Percentiles rank a stretch among this genome's conserved stretches.
These are phyloP conservation scores for Theobroma grandiflorum DNA, from an alignment of 441 rosid species.

Conservation along the genomic window DNA sequence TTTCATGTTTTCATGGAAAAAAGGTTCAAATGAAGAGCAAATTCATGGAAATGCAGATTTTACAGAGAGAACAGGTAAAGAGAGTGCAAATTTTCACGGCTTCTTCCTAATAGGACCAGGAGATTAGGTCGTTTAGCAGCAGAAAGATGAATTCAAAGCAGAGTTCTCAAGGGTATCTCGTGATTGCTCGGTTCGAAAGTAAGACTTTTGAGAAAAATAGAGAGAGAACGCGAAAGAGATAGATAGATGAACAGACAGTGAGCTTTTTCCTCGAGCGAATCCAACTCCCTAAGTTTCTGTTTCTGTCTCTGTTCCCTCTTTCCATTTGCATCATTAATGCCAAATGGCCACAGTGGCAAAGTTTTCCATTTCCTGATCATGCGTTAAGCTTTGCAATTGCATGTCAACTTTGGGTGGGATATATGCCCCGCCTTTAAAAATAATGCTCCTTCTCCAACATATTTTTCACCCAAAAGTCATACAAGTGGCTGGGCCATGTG, in stretches of 20 bases:
- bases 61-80: conserved; percentile 32
- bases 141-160: conserved; percentile 63
- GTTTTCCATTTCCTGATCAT: not conserved
- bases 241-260: not conserved
- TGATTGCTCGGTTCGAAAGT: conserved; percentile 76
- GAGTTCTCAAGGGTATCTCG: conserved; percentile 80
- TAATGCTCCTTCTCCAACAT: not conserved
- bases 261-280: conserved; percentile 28
- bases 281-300: conserved; percentile 34
- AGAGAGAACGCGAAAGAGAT: conserved; percentile 10
- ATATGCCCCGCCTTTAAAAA: not conserved
- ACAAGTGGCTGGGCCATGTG: conserved; percentile 28
- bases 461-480: conserved; percentile 5
- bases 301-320: conserved; percentile 26
- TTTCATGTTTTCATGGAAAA: conserved; percentile 35
- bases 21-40: conserved; percentile 4
- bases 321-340: conserved; percentile 42
- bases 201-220: conserved; percentile 19
- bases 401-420: conserved; percentile 25
- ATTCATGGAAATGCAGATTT: conserved; percentile 25
- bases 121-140: conserved; percentile 49
- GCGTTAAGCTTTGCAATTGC: not conserved
- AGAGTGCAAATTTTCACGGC: conserved; percentile 42
- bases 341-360: conserved; percentile 33
- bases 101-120: conserved; percentile 40